Conservation (phyloP, 257 asterid genomes). For the Solanum pinnatisectum region DNA sequence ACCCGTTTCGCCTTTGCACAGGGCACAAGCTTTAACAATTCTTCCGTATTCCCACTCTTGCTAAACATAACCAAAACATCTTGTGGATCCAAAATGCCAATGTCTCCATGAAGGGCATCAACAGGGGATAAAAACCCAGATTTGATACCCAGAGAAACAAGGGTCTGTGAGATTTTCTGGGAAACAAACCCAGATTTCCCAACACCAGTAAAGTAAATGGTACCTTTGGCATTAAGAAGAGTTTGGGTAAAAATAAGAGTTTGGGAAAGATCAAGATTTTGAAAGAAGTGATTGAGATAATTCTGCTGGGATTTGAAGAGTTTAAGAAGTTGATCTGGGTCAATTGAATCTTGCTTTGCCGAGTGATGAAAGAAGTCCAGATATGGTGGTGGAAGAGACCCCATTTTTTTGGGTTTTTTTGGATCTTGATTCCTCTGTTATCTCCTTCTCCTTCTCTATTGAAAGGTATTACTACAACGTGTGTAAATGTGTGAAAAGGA, state of each 20-base stretch:
- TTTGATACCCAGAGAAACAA: slow-evolving; percentile 66
- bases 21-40: slow-evolving; percentile 70
- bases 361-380: background rate
- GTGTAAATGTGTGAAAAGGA: background rate
- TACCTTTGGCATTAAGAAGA: slow-evolving; percentile 56
- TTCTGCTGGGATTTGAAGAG: slow-evolving; percentile 87
- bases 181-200: slow-evolving; percentile 94
- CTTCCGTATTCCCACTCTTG: slow-evolving; percentile 84
- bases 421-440: background rate
- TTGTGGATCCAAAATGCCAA: slow-evolving; percentile 55
- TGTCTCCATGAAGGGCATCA: slow-evolving; percentile 95
- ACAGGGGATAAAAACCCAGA: slow-evolving; percentile 78
- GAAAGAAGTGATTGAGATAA: slow-evolving; percentile 86
- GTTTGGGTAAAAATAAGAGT: slow-evolving; percentile 73
- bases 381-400: slow-evolving; percentile 16
- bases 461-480: background rate
- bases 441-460: background rate
- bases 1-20: slow-evolving; percentile 90
- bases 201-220: slow-evolving; percentile 87
- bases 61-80: slow-evolving; percentile 84
- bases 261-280: slow-evolving; percentile 73
- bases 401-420: slow-evolving; percentile 10
- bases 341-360: slow-evolving; percentile 9
- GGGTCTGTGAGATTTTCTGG: slow-evolving; percentile 83
- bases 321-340: slow-evolving; percentile 43